Evolutionary conservation across 345 rosid species (phyloP), one percentile per base, ranked within the genome.

Genomic region (Populus tremula): DNA sequence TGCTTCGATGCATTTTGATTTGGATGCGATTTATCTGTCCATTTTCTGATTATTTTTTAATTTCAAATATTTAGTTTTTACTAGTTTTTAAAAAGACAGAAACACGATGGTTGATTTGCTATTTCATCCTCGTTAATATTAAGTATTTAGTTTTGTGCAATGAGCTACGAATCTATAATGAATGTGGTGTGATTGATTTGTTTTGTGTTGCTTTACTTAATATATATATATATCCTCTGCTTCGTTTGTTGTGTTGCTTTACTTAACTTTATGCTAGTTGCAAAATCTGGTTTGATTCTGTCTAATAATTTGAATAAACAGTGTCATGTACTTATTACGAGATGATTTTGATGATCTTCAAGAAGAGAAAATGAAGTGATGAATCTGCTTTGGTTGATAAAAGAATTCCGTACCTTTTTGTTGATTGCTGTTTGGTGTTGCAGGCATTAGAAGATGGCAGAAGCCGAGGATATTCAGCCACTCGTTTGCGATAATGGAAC

Each of bases 401-500:
- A 75, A 20, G 14, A 35, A 21, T 35, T 45, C 23, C 41, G 7
- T 54, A 25, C 18, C 38, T 38, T 72, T 71, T 81, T 66, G 64
- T 39, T 59, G 43, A 35, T 49, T 6, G 21, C 6, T 7, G 49
- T 50, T 74, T 18, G 27, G 16, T 54, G 20, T 78, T 3, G 72
- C 78, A 86, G 91, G 75, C 78, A 73, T 83, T 85, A 81, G 84
- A 87, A 87, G 73, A 88, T 88, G 93, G 93, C 91, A 63, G 93
- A 88, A 1, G 79, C 68, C 43, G 90, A 88, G 84, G 93, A 90
- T 71, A 82, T 89, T 79, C 91, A 89, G 78, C 93, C 93, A 12
- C 90, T 89, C 41, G 89, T 92, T 27, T 90, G 93, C 41, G 97
- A 91, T 79, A 91, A 91, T 89, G 94, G 96, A 80, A 91, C 96